Percentiles rank a stretch among this genome's conserved stretches.
phyloP scores from a whole-genome alignment of 73 alveolate species.

The Paramecium caudatum region DNA sequence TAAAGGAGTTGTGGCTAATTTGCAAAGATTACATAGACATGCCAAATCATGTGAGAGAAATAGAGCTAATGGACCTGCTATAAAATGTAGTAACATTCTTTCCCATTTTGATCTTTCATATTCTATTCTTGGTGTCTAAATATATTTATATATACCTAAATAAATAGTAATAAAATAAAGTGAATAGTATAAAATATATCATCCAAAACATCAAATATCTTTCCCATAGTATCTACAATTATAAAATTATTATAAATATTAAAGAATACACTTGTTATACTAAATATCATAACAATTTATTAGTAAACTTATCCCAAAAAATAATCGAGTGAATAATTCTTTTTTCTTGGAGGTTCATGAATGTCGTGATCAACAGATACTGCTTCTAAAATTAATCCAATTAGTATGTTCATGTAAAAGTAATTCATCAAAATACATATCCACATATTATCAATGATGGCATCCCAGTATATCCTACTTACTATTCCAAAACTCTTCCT shows the following conservation, averaged over 20 bases:
- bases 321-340: not conserved
- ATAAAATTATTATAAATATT: constrained; percentile 21
- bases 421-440: constrained; percentile 40
- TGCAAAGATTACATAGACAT: constrained; percentile 37
- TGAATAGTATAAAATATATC: constrained; percentile 47
- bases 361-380: not conserved
- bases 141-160: constrained; percentile 18
- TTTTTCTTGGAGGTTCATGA: not conserved
- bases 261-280: constrained; percentile 31
- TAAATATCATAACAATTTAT: constrained; percentile 5
- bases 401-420: constrained; percentile 54
- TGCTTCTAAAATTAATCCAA: constrained; percentile 32
- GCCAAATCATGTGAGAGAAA: constrained; percentile 15
- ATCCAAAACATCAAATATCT: constrained; percentile 17
- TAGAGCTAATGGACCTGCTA: constrained; percentile 55
- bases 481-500: constrained; percentile 47
- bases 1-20: constrained; percentile 58
- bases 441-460: constrained; percentile 27
- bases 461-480: constrained; percentile 50
- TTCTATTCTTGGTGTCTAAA: not conserved
- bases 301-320: constrained; percentile 23
- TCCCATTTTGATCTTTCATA: constrained; percentile 57
- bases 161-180: constrained; percentile 5
- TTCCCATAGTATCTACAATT: constrained; percentile 35
- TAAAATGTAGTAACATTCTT: constrained; percentile 55